Base-by-base conservation (phyloP, 768 basidiomycete genomes). In the Trametes maxima region DNA sequence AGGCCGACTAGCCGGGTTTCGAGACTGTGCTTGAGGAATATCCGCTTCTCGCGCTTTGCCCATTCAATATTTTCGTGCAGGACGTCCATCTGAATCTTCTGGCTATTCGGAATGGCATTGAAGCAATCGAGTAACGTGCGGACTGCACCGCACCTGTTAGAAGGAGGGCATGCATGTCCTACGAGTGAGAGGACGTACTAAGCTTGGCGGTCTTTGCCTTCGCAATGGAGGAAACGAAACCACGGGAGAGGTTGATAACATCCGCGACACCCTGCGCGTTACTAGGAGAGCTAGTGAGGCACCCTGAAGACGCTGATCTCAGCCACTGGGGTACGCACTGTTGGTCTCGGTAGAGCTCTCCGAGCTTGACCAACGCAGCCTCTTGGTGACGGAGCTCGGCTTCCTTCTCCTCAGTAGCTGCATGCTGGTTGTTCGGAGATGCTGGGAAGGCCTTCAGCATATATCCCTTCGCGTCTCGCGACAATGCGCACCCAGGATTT, bases 141-240 rank as follows among this genome's bases (percentile, higher is more conserved):
- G 76, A 98, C 95, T 97, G 64, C 22, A 39, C 19, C 13, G 6
- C 5, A 28, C n/a, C 17, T 8, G 25, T 60, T 19, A 54, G 45
- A n/a, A 16, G 22, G 13, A 3, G 58, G 5, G 40, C 28, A 48
- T 1, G 47, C 16, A 52, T 25, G 8, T 5, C 36, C 10, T 35
- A 13, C 3, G 33, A 42, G 44, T 35, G 16, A 21, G 25, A 50
- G 60, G 25, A 75, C 88, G 67, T 63, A 94, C 94, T 96, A 65
- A 98, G 85, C 77, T 96, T 96, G 2, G 95, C 95, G 0, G 96
- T 97, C 76, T 98, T 97, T 1, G 95, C 95, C 75, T 98, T 98
- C 16, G 95, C 95, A 0, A 94, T 92, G n/a, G 90, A 89, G 0
- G 92, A 88, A 84, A 96, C 92, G 79, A 95, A 94, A 12, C 74